These are phyloP conservation scores for Waltergamsia citrina DNA, from an alignment of 2,329 filamentous ascomycete genomes.

Conservation along the genomic window DNA sequence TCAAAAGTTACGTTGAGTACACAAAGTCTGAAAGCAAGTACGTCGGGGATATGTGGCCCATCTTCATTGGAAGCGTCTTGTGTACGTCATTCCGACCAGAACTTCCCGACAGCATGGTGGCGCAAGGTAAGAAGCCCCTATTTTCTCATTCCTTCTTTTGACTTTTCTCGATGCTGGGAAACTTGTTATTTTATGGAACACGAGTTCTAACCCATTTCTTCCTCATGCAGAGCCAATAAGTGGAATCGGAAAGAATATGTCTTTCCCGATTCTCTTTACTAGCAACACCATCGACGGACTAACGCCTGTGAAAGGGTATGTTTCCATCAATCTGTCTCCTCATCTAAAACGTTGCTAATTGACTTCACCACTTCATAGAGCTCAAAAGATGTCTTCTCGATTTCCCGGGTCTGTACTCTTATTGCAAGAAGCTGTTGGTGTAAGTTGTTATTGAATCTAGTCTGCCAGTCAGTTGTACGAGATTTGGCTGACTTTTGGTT, in stretches of 20 bases:
- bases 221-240: slow-evolving; percentile 11
- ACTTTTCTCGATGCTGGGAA: background rate
- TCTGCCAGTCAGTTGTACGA: slow-evolving; percentile 3
- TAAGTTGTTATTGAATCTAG: slow-evolving; percentile 13
- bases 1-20: slow-evolving; percentile 12
- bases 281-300: slow-evolving; percentile 27
- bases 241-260: slow-evolving; percentile 12
- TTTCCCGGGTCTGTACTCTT: slow-evolving; percentile 19
- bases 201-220: slow-evolving; percentile 8
- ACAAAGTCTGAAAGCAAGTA: slow-evolving; percentile 18
- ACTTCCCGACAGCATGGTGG: slow-evolving; percentile 17
- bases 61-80: slow-evolving; percentile 14
- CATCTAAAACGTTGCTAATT: slow-evolving; percentile 6
- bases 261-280: slow-evolving; percentile 26
- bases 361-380: slow-evolving; percentile 10
- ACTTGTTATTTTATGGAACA: background rate
- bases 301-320: slow-evolving; percentile 23
- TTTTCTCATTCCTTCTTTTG: slow-evolving; percentile 1
- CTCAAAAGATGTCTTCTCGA: slow-evolving; percentile 15
- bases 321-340: slow-evolving; percentile 4
- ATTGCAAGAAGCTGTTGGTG: slow-evolving; percentile 20
- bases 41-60: slow-evolving; percentile 17
- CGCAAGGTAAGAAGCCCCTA: slow-evolving; percentile 11
- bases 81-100: slow-evolving; percentile 13
- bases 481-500: slow-evolving; percentile 8